Percentiles rank a stretch among this genome's conserved stretches.
phyloP scores from a whole-genome alignment of 768 basidiomycete genomes.

The Mycena epipterygia region DNA sequence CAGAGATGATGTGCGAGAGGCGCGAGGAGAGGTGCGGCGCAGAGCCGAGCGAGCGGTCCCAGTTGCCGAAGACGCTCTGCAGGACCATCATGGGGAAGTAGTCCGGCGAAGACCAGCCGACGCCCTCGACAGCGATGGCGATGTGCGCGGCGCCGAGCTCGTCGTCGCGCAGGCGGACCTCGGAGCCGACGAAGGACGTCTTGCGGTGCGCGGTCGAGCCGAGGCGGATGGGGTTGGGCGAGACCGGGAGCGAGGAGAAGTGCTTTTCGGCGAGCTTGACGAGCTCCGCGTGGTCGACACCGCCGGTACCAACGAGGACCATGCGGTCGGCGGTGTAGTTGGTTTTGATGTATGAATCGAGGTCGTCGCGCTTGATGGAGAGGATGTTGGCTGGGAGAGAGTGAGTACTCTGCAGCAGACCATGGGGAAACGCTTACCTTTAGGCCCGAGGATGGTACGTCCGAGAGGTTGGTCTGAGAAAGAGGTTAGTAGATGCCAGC shows the following conservation, averaged over 20 bases:
- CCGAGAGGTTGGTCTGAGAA: slow-evolving; percentile 90
- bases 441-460: slow-evolving; percentile 97
- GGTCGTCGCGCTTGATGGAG: slow-evolving; percentile 93
- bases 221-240: slow-evolving; percentile 89
- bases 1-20: slow-evolving; percentile 91
- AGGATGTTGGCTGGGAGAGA: slow-evolving; percentile 80
- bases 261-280: slow-evolving; percentile 96
- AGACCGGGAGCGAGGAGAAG: slow-evolving; percentile 91
- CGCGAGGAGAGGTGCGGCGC: slow-evolving; percentile 91
- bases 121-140: slow-evolving; percentile 97
- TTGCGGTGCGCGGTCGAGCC: slow-evolving; percentile 83
- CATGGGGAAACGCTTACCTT: slow-evolving; percentile 45
- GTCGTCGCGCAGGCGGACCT: slow-evolving; percentile 96
- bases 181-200: slow-evolving; percentile 91
- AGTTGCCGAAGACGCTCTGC: slow-evolving; percentile 98
- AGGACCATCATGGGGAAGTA: slow-evolving; percentile 99
- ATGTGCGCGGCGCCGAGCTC: slow-evolving; percentile 90
- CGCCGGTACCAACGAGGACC: slow-evolving; percentile 98
- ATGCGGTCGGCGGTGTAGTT: slow-evolving; percentile 99
- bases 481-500: slow-evolving; percentile 17
- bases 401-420: neutral
- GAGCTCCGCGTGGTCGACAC: slow-evolving; percentile 91
- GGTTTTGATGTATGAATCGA: slow-evolving; percentile 91
- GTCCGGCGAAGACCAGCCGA: slow-evolving; percentile 97
- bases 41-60: slow-evolving; percentile 96